phyloP scores from a whole-genome alignment of 148 eudicot genomes.

The Rhododendron molle region DNA sequence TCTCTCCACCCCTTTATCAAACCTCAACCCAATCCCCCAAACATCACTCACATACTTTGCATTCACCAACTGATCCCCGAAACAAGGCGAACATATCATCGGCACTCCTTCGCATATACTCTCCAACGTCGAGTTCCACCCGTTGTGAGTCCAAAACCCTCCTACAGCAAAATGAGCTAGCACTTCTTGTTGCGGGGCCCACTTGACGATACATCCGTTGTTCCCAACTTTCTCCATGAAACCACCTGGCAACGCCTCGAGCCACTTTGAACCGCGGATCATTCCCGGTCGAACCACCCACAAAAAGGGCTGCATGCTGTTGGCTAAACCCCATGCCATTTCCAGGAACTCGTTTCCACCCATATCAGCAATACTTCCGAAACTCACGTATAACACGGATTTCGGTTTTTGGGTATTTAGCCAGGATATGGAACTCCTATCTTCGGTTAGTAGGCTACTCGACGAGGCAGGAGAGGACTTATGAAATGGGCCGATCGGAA shows the following conservation, averaged over 20 bases:
- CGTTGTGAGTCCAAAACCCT: slow-evolving; percentile 53
- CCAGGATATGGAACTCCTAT: slow-evolving; percentile 36
- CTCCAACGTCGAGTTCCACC: slow-evolving; percentile 61
- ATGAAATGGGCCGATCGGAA: slow-evolving; percentile 39
- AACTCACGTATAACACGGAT: slow-evolving; percentile 41
- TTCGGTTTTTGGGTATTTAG: slow-evolving; percentile 34
- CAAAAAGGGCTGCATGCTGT: slow-evolving; percentile 35
- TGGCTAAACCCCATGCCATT: slow-evolving; percentile 37
- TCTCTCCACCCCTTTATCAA: slow-evolving; percentile 22
- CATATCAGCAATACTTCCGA: slow-evolving; percentile 35
- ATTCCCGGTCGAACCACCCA: slow-evolving; percentile 38
- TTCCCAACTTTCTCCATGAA: slow-evolving; percentile 14
- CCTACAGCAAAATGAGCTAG: slow-evolving; percentile 43
- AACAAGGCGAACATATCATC: slow-evolving; percentile 45
- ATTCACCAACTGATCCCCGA: slow-evolving; percentile 37
- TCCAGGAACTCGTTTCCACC: slow-evolving; percentile 26
- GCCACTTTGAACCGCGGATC: slow-evolving; percentile 23
- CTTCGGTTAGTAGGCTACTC: slow-evolving; percentile 19
- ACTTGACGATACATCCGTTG: slow-evolving; percentile 32
- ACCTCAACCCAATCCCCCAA: slow-evolving; percentile 35
- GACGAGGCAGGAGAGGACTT: slow-evolving; percentile 12
- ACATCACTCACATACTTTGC: slow-evolving; percentile 37
- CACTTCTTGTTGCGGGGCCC: slow-evolving; percentile 61
- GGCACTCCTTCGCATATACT: slow-evolving; percentile 56
- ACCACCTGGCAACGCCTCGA: slow-evolving; percentile 25